Percentiles rank a stretch among this genome's conserved stretches.
phyloP scores from a whole-genome alignment of 305 asterid genomes.

The Stenogyne calaminthoides region DNA sequence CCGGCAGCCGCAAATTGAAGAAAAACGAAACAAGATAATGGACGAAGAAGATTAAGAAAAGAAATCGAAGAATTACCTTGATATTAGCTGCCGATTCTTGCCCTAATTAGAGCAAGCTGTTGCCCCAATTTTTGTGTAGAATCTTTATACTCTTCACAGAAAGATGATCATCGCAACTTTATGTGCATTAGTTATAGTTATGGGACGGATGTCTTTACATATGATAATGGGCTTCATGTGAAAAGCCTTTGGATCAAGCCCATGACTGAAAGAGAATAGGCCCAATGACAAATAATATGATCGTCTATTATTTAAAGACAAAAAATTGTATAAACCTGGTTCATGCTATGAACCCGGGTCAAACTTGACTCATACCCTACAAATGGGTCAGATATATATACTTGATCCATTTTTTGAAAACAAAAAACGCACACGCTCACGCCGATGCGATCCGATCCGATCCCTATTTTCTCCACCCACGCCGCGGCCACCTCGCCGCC shows the following conservation, averaged over 20 bases:
- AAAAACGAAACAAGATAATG: too few relatives aligned
- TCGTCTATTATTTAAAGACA: too few relatives aligned
- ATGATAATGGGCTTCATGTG: not conserved
- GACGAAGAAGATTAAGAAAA: too few relatives aligned
- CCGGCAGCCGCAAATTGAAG: slow-evolving; percentile 1
- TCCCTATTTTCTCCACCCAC: too few relatives aligned
- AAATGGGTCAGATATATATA: too few relatives aligned
- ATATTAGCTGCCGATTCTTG: not conserved
- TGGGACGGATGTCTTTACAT: not conserved
- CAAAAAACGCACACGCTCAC: too few relatives aligned
- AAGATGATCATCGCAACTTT: not conserved
- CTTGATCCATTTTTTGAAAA: too few relatives aligned
- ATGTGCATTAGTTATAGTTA: not conserved
- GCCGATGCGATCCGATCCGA: too few relatives aligned
- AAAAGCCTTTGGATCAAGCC: not conserved
- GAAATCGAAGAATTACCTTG: not conserved
- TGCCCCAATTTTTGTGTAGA: not conserved
- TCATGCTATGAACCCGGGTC: too few relatives aligned
- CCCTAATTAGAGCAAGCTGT: not conserved
- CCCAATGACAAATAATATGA: not conserved
- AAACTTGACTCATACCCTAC: too few relatives aligned
- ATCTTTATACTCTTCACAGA: not conserved
- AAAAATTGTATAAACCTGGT: too few relatives aligned
- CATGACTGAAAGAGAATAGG: not conserved
- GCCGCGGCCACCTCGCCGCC: too few relatives aligned